Evolutionary conservation across 2,329 filamentous ascomycete genomes (phyloP).

Genomic region (Sphaerulina populicola): DNA sequence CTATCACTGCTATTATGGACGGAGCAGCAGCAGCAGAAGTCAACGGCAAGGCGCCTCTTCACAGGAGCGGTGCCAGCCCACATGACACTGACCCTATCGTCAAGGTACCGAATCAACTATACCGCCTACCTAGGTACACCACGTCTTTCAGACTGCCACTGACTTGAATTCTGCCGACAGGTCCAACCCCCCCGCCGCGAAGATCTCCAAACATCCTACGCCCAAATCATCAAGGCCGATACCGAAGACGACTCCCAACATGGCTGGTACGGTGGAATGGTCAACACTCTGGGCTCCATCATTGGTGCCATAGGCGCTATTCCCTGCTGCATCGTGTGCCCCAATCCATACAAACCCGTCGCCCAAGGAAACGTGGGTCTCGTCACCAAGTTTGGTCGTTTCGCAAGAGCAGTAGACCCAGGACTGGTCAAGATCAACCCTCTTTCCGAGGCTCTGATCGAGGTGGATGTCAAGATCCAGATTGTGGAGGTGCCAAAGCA

Average conservation of each 20-base stretch:
- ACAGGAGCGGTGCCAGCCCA: constrained; percentile 21
- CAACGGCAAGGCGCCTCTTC: constrained; percentile 35
- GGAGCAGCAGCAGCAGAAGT: constrained; percentile 6
- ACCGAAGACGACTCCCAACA: constrained; percentile 58
- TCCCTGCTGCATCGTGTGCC: constrained; percentile 84
- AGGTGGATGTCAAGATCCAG: constrained; percentile 98
- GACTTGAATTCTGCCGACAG: neutral
- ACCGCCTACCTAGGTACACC: neutral
- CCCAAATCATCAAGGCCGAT: constrained; percentile 54
- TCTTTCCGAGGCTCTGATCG: constrained; percentile 76
- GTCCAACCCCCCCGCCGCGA: constrained; percentile 74
- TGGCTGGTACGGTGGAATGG: constrained; percentile 70
- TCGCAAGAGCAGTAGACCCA: constrained; percentile 91
- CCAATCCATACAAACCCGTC: constrained; percentile 61
- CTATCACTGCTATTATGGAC: constrained; percentile 14
- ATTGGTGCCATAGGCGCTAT: constrained; percentile 77
- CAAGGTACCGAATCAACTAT: constrained; percentile 24
- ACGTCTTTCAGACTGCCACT: neutral
- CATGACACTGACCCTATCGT: constrained; percentile 31
- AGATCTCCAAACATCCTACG: constrained; percentile 69
- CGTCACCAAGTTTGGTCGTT: constrained; percentile 89
- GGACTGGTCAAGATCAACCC: constrained; percentile 97
- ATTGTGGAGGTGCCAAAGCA: constrained; percentile 94
- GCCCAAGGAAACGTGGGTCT: constrained; percentile 89
- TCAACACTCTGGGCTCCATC: constrained; percentile 64